A percentile compares a stretch with the other conserved stretches of the same genome.
Evolutionary conservation across 1,284 basidiomycete species (phyloP).

Genomic region (Pisolithus thermaeus): DNA sequence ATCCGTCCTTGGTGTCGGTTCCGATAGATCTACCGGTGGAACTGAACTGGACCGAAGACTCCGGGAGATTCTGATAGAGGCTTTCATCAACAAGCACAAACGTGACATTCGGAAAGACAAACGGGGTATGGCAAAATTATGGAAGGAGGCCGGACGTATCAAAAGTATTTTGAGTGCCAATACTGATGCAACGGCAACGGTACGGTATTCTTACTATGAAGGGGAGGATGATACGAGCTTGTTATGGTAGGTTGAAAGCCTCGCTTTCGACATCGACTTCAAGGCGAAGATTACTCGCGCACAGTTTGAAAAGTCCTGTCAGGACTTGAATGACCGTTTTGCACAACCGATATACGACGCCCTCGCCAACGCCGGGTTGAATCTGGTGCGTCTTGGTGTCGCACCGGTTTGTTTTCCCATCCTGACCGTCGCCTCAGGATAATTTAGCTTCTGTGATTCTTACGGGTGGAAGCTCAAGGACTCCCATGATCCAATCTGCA

Average conservation of each 20-base stretch:
- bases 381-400: constrained; percentile 38
- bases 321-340: constrained; percentile 60
- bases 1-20: constrained; percentile 74
- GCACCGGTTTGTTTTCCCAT: constrained; percentile 5
- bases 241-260: constrained; percentile 69
- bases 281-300: constrained; percentile 71
- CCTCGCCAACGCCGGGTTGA: constrained; percentile 62
- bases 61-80: constrained; percentile 74
- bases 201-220: constrained; percentile 32
- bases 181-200: constrained; percentile 65
- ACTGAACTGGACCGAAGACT: constrained; percentile 80
- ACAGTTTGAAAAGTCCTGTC: constrained; percentile 70
- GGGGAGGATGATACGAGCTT: constrained; percentile 3
- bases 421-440: constrained; percentile 33
- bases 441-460: constrained; percentile 88
- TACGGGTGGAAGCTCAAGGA: constrained; percentile 85
- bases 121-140: constrained; percentile 87
- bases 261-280: constrained; percentile 91
- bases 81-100: constrained; percentile 68
- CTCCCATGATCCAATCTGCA: constrained; percentile 87
- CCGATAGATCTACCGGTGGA: constrained; percentile 75
- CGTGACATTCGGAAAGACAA: constrained; percentile 67
- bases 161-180: constrained; percentile 96
- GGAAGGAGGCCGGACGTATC: constrained; percentile 89
- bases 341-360: constrained; percentile 76